Conservation (phyloP, 1,284 basidiomycete genomes). For the Irpex sp. region DNA sequence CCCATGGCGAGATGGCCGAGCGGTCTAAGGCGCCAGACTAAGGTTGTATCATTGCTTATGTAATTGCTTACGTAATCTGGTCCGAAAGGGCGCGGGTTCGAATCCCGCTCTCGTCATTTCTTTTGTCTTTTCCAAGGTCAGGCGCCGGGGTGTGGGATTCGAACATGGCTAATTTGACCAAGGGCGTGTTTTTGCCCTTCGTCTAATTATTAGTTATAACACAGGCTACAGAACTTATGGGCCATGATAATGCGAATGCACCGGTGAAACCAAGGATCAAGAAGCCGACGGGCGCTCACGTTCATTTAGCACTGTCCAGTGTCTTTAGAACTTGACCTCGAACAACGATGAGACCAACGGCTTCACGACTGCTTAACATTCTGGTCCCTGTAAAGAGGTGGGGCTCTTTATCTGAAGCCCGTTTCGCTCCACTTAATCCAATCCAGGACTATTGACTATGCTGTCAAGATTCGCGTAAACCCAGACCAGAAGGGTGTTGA, state of each 20-base stretch:
- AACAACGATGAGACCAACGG: conserved; percentile 64
- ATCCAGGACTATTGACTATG: conserved; percentile 72
- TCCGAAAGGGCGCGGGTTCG: conserved; percentile 39
- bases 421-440: neutral
- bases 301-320: neutral
- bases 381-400: conserved; percentile 90
- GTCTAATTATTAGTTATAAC: no score
- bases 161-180: no score
- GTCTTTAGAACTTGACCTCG: neutral
- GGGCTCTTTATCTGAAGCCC: conserved; percentile 23
- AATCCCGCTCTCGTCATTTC: conserved; percentile 30
- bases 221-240: no score
- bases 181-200: conserved; percentile 25
- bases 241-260: no score
- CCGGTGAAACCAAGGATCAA: neutral
- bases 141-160: no score
- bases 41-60: conserved; percentile 28
- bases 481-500: conserved; percentile 89
- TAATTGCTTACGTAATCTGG: conserved; percentile 15
- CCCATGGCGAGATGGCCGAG: conserved; percentile 61
- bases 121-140: neutral
- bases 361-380: conserved; percentile 73
- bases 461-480: conserved; percentile 93
- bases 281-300: neutral
- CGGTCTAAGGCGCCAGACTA: conserved; percentile 84